phyloP scores from a whole-genome alignment of 495 filamentous ascomycete genomes.

The Ascodesmis nigricans region DNA sequence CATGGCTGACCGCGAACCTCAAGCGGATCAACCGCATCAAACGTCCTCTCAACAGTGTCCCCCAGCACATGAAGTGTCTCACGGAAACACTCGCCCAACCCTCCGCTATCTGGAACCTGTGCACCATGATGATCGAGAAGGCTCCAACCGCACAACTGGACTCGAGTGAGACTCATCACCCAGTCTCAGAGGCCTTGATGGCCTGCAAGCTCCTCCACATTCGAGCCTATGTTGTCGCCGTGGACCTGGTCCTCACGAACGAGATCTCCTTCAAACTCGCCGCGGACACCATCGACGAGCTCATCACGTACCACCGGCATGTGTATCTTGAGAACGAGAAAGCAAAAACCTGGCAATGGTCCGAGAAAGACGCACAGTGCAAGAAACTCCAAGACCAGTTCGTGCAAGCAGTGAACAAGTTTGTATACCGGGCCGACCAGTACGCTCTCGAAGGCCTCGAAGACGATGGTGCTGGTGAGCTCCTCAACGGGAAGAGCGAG shows the following conservation, averaged over 20 bases:
- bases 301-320: conserved; percentile 95
- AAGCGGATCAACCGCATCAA: conserved; percentile 97
- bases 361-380: conserved; percentile 84
- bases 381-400: conserved; percentile 98
- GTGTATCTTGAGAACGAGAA: conserved; percentile 81
- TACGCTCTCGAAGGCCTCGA: conserved; percentile 86
- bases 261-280: conserved; percentile 98
- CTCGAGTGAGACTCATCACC: conserved; percentile 68
- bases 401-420: conserved; percentile 90
- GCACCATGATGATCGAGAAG: conserved; percentile 82
- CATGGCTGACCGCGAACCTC: conserved; percentile 89
- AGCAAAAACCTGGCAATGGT: conserved; percentile 82
- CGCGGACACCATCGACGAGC: conserved; percentile 81
- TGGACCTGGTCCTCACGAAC: conserved; percentile 95
- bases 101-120: conserved; percentile 88
- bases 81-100: conserved; percentile 84
- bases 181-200: conserved; percentile 72
- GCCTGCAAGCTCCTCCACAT: conserved; percentile 89
- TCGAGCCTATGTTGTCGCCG: conserved; percentile 95
- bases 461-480: conserved; percentile 88
- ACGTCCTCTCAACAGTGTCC: conserved; percentile 90
- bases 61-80: conserved; percentile 88
- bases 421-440: conserved; percentile 78
- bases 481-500: conserved; percentile 76
- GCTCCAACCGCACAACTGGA: conserved; percentile 70